Evolutionary conservation across 2,329 filamentous ascomycete genomes (phyloP).

Genomic region (Stachybotrys chartarum): DNA sequence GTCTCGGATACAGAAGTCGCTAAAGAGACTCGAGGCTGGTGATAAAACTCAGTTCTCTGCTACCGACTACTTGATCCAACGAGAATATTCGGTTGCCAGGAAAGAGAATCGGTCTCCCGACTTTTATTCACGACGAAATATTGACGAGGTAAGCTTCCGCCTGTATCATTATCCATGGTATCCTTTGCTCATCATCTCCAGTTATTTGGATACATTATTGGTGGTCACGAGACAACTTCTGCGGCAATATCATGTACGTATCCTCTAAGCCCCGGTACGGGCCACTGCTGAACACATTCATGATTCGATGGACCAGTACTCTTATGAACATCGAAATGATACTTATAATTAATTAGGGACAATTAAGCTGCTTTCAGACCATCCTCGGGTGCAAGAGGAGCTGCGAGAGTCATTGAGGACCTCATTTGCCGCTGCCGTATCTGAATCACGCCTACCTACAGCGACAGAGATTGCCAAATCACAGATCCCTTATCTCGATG

Average conservation of each 20-base stretch:
- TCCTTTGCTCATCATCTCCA: not conserved
- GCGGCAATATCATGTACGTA: constrained; percentile 5
- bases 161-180: not conserved
- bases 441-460: constrained; percentile 10
- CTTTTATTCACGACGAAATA: constrained; percentile 20
- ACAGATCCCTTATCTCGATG: constrained; percentile 20
- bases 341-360: not conserved
- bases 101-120: constrained; percentile 19
- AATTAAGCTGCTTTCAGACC: constrained; percentile 2
- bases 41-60: constrained; percentile 5
- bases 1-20: constrained; percentile 1
- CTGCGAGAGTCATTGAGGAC: constrained; percentile 11
- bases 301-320: too few species aligned
- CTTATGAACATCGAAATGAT: too few species aligned
- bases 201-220: constrained; percentile 16
- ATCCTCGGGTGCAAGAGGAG: constrained; percentile 4
- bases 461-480: constrained; percentile 13
- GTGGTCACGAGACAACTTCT: constrained; percentile 17
- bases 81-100: constrained; percentile 19
- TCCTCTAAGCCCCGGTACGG: too few species aligned
- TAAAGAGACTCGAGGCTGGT: constrained; percentile 1
- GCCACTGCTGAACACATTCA: too few species aligned
- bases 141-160: constrained; percentile 18
- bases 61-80: constrained; percentile 21
- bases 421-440: constrained; percentile 8